Conservation (phyloP, 441 rosid genomes). For the Syzygium malaccense region DNA sequence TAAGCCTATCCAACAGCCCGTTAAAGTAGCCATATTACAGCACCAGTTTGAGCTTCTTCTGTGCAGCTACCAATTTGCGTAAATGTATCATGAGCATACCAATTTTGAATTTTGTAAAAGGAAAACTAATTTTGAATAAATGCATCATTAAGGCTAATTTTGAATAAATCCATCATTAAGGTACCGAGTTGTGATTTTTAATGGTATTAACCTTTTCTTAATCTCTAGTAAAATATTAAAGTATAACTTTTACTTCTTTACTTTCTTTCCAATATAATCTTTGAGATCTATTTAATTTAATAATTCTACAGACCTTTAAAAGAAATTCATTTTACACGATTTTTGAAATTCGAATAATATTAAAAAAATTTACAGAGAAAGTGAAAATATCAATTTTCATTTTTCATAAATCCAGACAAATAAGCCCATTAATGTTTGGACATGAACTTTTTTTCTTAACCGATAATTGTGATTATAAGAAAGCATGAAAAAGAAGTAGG, state of each 20-base stretch:
- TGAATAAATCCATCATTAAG: background rate
- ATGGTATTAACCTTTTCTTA: background rate
- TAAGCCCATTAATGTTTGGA: background rate
- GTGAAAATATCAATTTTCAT: background rate
- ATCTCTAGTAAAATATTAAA: background rate
- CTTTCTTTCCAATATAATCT: background rate
- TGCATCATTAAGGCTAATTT: no score
- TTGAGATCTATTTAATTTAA: background rate
- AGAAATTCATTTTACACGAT: background rate
- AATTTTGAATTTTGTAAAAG: background rate
- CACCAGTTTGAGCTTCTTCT: no score
- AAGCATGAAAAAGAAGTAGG: background rate
- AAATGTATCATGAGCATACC: rapidly evolving
- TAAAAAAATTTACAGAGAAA: background rate
- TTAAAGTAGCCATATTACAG: background rate
- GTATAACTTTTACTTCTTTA: background rate
- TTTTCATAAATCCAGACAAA: background rate
- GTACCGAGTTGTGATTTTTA: background rate
- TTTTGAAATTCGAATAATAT: background rate
- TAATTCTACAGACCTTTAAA: background rate
- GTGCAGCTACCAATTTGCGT: rapidly evolving
- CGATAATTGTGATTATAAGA: background rate
- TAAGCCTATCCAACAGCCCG: rapidly evolving
- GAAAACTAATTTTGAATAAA: background rate
- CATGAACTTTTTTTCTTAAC: background rate